Evolutionary conservation across 2,329 filamentous ascomycete genomes (phyloP).

Genomic region (Diaporthe citri): DNA sequence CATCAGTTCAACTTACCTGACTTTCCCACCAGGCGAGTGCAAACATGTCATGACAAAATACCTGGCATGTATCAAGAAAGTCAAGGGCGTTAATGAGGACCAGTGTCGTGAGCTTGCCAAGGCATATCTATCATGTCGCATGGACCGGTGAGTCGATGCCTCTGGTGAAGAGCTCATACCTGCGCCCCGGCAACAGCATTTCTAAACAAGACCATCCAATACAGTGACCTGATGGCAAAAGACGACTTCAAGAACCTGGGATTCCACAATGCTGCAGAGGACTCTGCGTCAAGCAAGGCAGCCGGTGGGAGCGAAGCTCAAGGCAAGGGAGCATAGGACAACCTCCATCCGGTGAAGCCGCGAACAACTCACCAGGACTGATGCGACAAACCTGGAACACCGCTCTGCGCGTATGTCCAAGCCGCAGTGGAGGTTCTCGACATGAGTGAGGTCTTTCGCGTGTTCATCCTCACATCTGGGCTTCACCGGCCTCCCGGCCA

Average conservation of each 20-base stretch:
- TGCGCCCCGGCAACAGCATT: background rate
- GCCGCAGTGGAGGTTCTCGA: background rate
- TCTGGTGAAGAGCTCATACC: background rate
- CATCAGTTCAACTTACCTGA: constrained; percentile 2
- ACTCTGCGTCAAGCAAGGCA: constrained; percentile 47
- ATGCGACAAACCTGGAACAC: no score
- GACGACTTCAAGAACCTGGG: constrained; percentile 97
- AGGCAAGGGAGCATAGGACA: constrained; percentile 46
- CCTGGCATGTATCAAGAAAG: constrained; percentile 86
- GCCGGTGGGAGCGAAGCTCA: constrained; percentile 42
- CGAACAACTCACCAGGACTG: background rate
- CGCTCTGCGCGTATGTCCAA: no score
- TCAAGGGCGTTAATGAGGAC: constrained; percentile 86
- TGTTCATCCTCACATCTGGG: no score
- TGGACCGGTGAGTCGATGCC: constrained; percentile 81
- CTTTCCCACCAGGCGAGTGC: constrained; percentile 79
- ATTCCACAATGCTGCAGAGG: constrained; percentile 65
- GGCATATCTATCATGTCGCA: constrained; percentile 88
- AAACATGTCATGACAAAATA: constrained; percentile 89
- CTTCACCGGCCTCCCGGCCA: background rate
- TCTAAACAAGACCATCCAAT: background rate
- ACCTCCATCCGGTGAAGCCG: background rate
- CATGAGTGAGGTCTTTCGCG: background rate
- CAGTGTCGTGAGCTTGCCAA: constrained; percentile 90
- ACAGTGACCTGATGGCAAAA: constrained; percentile 92